phyloP scores from a whole-genome alignment of 441 rosid species.

The Euphorbia celastroides region DNA sequence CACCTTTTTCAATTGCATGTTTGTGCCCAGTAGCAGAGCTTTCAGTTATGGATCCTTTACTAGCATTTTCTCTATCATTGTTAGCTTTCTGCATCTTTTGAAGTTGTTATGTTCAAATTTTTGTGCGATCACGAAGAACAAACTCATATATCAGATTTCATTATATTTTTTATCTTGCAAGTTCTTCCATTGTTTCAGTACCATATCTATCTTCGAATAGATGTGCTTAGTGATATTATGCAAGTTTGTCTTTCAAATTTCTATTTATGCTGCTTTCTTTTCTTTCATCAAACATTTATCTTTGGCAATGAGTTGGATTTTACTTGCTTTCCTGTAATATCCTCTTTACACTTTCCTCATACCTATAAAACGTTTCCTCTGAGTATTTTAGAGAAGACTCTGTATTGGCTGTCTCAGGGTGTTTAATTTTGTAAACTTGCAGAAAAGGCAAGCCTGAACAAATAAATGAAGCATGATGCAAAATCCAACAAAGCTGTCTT shows the following conservation, averaged over 20 bases:
- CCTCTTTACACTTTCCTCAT: too few relatives aligned
- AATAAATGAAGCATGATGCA: constrained; percentile 67
- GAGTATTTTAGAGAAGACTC: neutral
- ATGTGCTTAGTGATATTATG: neutral
- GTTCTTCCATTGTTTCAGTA: too few relatives aligned
- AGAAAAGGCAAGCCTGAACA: constrained; percentile 77
- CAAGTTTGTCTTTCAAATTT: neutral
- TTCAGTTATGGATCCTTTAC: too few relatives aligned
- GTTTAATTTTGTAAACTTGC: constrained; percentile 20
- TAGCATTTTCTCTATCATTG: too few relatives aligned
- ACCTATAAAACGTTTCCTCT: too few relatives aligned
- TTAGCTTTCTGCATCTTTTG: too few relatives aligned
- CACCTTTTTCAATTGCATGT: too few relatives aligned
- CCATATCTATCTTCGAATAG: too few relatives aligned
- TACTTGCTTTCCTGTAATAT: too few relatives aligned
- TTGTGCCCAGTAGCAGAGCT: too few relatives aligned
- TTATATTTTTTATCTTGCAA: too few relatives aligned
- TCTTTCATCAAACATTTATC: neutral
- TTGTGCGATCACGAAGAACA: neutral
- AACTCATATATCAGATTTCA: neutral
- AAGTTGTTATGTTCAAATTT: too few relatives aligned
- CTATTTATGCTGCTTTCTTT: neutral
- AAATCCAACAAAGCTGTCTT: constrained; percentile 75
- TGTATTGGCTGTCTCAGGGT: neutral
- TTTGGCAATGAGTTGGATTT: neutral